phyloP scores from a whole-genome alignment of 441 rosid genomes.

The Erodium trifolium region DNA sequence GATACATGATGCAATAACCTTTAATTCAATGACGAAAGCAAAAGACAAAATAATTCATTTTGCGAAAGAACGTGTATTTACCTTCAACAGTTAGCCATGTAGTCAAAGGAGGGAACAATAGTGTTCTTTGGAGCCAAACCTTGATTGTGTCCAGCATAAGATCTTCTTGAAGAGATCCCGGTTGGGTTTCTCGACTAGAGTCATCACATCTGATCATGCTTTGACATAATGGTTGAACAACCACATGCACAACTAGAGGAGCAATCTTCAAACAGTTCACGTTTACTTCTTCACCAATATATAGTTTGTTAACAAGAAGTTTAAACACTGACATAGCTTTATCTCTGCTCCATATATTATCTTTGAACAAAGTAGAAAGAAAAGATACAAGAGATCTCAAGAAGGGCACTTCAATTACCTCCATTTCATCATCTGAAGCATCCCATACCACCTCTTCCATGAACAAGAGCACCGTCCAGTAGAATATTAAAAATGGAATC shows the following conservation, averaged over 20 bases:
- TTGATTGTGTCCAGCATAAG: slow-evolving; percentile 39
- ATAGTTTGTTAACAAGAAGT: slow-evolving; percentile 55
- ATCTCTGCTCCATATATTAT: slow-evolving; percentile 54
- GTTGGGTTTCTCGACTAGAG: slow-evolving; percentile 23
- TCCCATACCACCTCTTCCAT: slow-evolving; percentile 36
- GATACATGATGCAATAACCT: background rate
- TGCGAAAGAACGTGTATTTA: slow-evolving; percentile 14
- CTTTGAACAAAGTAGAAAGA: slow-evolving; percentile 52
- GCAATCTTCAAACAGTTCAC: slow-evolving; percentile 59
- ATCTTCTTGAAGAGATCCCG: slow-evolving; percentile 26
- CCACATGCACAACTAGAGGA: slow-evolving; percentile 50
- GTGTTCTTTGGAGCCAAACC: slow-evolving; percentile 66
- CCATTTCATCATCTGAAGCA: slow-evolving; percentile 37
- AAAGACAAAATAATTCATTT: background rate
- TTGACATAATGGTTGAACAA: slow-evolving; percentile 42
- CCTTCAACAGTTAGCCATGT: slow-evolving; percentile 61
- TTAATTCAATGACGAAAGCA: background rate
- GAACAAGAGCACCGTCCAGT: slow-evolving; percentile 77
- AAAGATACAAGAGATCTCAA: slow-evolving; percentile 73
- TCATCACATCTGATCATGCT: slow-evolving; percentile 28
- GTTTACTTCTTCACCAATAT: slow-evolving; percentile 62
- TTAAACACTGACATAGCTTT: slow-evolving; percentile 58
- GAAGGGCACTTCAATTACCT: slow-evolving; percentile 58
- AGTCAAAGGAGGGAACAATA: slow-evolving; percentile 64
- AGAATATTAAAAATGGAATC: slow-evolving; percentile 64